These are phyloP conservation scores for Brassica incana DNA, from an alignment of 345 rosid genomes.

Conservation along the genomic window DNA sequence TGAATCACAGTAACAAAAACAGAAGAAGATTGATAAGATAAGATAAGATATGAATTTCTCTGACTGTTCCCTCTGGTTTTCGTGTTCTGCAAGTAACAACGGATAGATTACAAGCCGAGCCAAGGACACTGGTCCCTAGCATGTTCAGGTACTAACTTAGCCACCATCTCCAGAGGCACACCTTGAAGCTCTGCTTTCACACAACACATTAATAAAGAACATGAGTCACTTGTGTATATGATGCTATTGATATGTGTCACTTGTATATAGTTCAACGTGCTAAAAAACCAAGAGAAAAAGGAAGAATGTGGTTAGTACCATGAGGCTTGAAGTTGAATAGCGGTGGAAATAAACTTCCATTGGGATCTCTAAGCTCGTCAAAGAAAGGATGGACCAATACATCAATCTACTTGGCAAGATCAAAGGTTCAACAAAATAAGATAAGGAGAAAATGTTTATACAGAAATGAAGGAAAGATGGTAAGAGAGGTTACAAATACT, in stretches of 20 bases:
- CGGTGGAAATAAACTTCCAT: conserved; percentile 67
- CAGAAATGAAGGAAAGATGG: background rate
- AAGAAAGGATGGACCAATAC: conserved; percentile 72
- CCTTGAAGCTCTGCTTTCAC: conserved; percentile 70
- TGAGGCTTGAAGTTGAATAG: conserved; percentile 55
- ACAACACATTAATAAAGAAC: conserved; percentile 5
- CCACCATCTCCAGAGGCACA: conserved; percentile 42
- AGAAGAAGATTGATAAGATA: too few relatives aligned
- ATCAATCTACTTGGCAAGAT: too few relatives aligned
- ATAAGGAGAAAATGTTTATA: background rate
- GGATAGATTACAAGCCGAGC: conserved; percentile 40
- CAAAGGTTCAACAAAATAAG: conserved; percentile 14
- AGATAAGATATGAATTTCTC: conserved; percentile 11
- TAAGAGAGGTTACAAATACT: conserved; percentile 40
- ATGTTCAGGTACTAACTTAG: conserved; percentile 51
- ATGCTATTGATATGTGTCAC: background rate
- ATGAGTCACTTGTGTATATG: background rate
- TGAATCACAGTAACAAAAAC: background rate
- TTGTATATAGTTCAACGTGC: background rate
- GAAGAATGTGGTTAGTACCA: conserved; percentile 20
- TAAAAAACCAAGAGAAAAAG: too few relatives aligned
- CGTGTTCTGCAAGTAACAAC: conserved; percentile 18
- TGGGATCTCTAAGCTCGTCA: conserved; percentile 71
- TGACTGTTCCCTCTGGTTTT: conserved; percentile 28
- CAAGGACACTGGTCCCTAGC: conserved; percentile 49